Evolutionary conservation across 2,329 filamentous ascomycete species (phyloP), one percentile per base, ranked within the genome.

Genomic region (Coniochaeta sp.): DNA sequence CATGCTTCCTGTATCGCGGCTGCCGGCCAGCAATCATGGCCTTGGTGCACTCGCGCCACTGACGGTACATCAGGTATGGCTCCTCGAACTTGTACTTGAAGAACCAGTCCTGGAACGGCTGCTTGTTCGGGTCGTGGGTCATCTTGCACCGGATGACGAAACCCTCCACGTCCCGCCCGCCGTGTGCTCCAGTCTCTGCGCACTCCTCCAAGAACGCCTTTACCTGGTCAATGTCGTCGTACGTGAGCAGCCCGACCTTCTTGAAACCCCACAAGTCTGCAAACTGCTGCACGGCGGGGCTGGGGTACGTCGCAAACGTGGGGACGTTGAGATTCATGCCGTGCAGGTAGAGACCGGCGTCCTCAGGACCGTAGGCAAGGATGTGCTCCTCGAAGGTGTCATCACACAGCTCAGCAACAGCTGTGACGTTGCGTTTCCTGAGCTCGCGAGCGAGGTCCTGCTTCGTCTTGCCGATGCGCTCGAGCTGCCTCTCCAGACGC

Each of bases 11-110:
- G 77, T 84, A 89, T 65, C 82, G 89, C 12, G 93, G 91, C 42
- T 84, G 76, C 66, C 85, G 89, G 16, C 89, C 89, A 1, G 81
- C 70, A 65, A 99, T 97, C 60, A 98, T 75, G 5, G 90, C 84
- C 73, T 96, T 98, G 47, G 95, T 99, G 71, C 90, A 96, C 76
- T 99, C 95, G 63, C 95, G 88, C 95, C 95, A 99, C 77, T 99
- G 95, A 26, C 95, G 87, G 75, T 98, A 99, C 91, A 99, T 96
- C 62, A 99, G 79, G 71, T 99, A 99, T 0, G 95, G 95, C 76
- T 99, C 95, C 70, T 99, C 95, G 62, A 99, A 99, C 77, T 99
- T 99, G 84, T 93, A 99, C 75, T 99, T 99, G 87, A 99, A 99
- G 75, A 99, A 99, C 95, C 95, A 99, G 72, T 99, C 93, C n/a